Percentiles rank a stretch among this genome's conserved stretches.
These are phyloP conservation scores for Tricladium varicosporioides DNA, from an alignment of 2,329 filamentous ascomycete species.

Conservation along the genomic window DNA sequence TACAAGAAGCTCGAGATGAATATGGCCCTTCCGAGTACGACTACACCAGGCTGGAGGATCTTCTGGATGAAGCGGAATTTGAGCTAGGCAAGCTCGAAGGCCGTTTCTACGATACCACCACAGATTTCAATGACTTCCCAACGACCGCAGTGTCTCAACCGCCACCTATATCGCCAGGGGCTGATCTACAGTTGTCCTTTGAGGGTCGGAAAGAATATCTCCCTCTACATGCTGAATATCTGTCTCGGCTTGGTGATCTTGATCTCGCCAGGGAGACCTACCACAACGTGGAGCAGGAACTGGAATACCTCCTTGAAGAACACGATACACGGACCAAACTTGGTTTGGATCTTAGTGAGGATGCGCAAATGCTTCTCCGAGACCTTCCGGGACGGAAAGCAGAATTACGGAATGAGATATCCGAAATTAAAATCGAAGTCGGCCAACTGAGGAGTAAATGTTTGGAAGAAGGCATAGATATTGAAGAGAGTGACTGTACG, in stretches of 20 bases:
- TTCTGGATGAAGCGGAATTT: conserved; percentile 16
- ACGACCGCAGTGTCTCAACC: neutral
- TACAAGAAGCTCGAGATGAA: conserved; percentile 18
- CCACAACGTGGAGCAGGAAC: conserved; percentile 9
- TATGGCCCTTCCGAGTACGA: conserved; percentile 21
- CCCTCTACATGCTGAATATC: conserved; percentile 12
- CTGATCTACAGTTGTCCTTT: neutral
- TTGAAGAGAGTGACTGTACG: neutral
- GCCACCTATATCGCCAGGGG: neutral
- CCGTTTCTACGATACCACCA: conserved; percentile 5
- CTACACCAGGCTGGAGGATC: conserved; percentile 13
- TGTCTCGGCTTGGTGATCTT: conserved; percentile 18
- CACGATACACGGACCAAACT: conserved; percentile 1
- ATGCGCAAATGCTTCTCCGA: conserved; percentile 1
- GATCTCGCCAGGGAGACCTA: conserved; percentile 16
- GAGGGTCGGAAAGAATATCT: conserved; percentile 5
- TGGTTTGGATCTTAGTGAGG: neutral
- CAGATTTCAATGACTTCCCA: neutral
- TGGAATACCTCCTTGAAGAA: neutral
- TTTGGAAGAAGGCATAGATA: conserved; percentile 13
- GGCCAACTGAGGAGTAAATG: conserved; percentile 9
- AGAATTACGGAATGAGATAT: conserved; percentile 7
- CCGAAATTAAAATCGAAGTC: conserved; percentile 7
- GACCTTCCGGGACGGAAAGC: conserved; percentile 3
- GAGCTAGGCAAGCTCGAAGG: conserved; percentile 14